These are phyloP conservation scores for Linum usitatissimum DNA, from an alignment of 345 rosid species.

Conservation along the genomic window DNA sequence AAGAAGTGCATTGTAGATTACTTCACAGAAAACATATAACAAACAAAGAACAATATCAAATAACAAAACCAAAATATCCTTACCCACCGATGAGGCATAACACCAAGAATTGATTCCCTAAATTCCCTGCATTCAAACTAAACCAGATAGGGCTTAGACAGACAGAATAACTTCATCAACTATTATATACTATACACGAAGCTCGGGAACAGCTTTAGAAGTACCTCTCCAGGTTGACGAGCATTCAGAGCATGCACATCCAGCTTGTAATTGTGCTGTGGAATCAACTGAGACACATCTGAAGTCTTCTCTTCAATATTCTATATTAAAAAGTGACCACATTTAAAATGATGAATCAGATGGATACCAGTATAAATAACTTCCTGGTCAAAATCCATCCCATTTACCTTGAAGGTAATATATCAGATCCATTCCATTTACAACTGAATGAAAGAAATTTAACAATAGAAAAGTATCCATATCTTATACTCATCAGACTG, in stretches of 20 bases:
- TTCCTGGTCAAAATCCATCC: background rate
- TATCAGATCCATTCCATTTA: background rate
- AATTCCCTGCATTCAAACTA: slow-evolving; percentile 95
- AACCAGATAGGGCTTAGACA: slow-evolving; percentile 30
- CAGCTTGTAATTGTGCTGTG: slow-evolving; percentile 96
- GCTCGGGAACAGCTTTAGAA: slow-evolving; percentile 5
- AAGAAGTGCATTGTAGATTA: slow-evolving; percentile 14
- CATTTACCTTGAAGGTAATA: background rate
- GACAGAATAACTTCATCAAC: background rate
- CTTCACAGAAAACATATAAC: slow-evolving; percentile 4
- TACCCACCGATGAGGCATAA: slow-evolving; percentile 98
- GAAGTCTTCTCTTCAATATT: slow-evolving; percentile 60
- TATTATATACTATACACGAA: background rate
- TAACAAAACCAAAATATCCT: slow-evolving; percentile 17
- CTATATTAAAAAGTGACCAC: slow-evolving; percentile 20
- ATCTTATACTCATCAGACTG: background rate
- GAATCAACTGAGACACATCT: slow-evolving; percentile 71
- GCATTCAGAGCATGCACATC: slow-evolving; percentile 72
- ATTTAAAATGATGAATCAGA: slow-evolving; percentile 16
- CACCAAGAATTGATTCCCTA: slow-evolving; percentile 88
- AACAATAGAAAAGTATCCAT: slow-evolving; percentile 5
- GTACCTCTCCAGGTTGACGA: slow-evolving; percentile 94
- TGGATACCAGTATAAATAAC: background rate
- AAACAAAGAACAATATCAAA: background rate
- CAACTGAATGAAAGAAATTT: background rate